Conservation (phyloP, 2,329 filamentous ascomycete species). For the Neodidymelliopsis sp. region DNA sequence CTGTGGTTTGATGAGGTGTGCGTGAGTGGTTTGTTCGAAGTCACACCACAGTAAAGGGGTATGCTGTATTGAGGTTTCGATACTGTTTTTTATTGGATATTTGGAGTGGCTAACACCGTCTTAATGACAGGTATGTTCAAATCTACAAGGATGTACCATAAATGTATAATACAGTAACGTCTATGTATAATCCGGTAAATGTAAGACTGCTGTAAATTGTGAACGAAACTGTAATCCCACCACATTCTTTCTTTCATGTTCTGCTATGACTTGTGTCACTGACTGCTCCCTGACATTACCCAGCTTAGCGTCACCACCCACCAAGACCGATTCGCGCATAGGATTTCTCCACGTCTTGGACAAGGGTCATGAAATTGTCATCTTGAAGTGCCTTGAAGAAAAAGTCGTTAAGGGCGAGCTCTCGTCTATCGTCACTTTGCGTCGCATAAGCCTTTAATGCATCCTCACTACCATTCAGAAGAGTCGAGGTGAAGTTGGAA, state of each 20-base stretch:
- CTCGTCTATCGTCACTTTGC: slow-evolving; percentile 52
- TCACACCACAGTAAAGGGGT: no score
- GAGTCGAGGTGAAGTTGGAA: background rate
- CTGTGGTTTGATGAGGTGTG: no score
- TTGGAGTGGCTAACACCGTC: no score
- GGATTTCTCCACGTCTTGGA: slow-evolving; percentile 58
- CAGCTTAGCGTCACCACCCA: slow-evolving; percentile 7
- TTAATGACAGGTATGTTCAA: no score
- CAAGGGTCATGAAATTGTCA: slow-evolving; percentile 59
- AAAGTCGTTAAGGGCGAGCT: slow-evolving; percentile 57
- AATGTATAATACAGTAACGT: no score
- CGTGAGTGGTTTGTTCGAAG: no score
- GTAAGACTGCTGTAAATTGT: background rate
- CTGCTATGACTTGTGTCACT: no score
- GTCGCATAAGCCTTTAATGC: slow-evolving; percentile 45
- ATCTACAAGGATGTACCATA: no score
- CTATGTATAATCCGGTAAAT: no score
- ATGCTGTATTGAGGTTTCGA: no score
- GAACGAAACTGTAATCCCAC: slow-evolving; percentile 5
- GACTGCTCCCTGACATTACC: background rate
- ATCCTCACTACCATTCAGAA: slow-evolving; percentile 8
- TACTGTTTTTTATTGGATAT: no score
- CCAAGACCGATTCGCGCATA: slow-evolving; percentile 51
- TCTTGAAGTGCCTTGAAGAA: slow-evolving; percentile 60
- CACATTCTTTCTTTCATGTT: slow-evolving; percentile 4